Evolutionary conservation across 306 rosid genomes (phyloP).

Genomic region (Herpetospermum pedunculosum): DNA sequence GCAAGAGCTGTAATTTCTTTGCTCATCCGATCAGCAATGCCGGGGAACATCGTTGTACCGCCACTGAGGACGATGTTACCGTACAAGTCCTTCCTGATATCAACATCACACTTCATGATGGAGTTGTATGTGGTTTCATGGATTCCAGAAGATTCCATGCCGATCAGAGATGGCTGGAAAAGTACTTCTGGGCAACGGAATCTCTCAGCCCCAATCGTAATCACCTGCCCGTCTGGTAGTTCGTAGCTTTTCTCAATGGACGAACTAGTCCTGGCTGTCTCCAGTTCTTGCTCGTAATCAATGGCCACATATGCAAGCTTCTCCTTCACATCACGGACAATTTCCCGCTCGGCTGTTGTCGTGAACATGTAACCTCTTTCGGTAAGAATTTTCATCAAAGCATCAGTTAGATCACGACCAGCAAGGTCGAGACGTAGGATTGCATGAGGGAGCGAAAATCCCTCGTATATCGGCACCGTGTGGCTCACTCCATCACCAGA

Average conservation of each 20-base stretch:
- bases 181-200: slow-evolving; percentile 75
- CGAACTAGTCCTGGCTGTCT: slow-evolving; percentile 52
- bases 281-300: slow-evolving; percentile 60
- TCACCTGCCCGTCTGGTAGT: slow-evolving; percentile 66
- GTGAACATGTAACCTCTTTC: slow-evolving; percentile 70
- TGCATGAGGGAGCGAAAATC: slow-evolving; percentile 64
- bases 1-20: slow-evolving; percentile 70
- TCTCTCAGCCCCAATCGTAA: slow-evolving; percentile 64
- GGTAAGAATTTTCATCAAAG: slow-evolving; percentile 52
- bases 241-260: slow-evolving; percentile 63
- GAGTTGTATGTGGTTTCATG: slow-evolving; percentile 69
- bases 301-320: slow-evolving; percentile 63
- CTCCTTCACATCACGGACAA: slow-evolving; percentile 75
- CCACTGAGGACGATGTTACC: slow-evolving; percentile 70
- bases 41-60: slow-evolving; percentile 67
- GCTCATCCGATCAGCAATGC: slow-evolving; percentile 74
- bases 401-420: slow-evolving; percentile 60
- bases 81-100: slow-evolving; percentile 65
- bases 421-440: slow-evolving; percentile 68
- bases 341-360: slow-evolving; percentile 65
- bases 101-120: slow-evolving; percentile 72
- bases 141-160: slow-evolving; percentile 67
- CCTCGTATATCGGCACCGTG: slow-evolving; percentile 69
- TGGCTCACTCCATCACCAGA: slow-evolving; percentile 78
- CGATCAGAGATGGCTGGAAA: slow-evolving; percentile 66